phyloP scores from a whole-genome alignment of 345 rosid genomes.

The Noccaea bulbosa region DNA sequence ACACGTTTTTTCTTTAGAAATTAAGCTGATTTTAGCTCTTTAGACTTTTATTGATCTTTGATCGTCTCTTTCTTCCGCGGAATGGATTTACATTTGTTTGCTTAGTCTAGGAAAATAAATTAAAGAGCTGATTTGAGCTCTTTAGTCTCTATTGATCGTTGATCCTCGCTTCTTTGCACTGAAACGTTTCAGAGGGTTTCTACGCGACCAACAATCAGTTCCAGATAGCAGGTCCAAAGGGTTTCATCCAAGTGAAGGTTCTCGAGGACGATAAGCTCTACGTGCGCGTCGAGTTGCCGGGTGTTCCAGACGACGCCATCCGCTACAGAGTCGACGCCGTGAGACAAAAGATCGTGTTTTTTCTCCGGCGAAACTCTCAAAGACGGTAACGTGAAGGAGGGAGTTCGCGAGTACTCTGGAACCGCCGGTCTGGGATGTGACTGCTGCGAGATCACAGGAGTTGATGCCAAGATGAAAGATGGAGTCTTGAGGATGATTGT shows the following conservation, averaged over 20 bases:
- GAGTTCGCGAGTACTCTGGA: conserved; percentile 26
- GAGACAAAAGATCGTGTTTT: conserved; percentile 29
- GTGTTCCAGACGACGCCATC: conserved; percentile 25
- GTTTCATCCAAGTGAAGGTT: conserved; percentile 16
- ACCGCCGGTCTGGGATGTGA: conserved; percentile 32
- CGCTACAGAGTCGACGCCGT: conserved; percentile 27
- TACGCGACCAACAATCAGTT: conserved; percentile 40
- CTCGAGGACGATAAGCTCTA: conserved; percentile 14
- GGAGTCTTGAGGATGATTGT: conserved; percentile 37
- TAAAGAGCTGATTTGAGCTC: too few relatives aligned
- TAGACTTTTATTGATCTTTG: too few relatives aligned
- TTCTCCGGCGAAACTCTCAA: conserved; percentile 20
- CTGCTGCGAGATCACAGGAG: conserved; percentile 42
- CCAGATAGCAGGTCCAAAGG: conserved; percentile 23
- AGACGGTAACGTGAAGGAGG: neutral
- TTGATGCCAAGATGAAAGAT: conserved; percentile 26
- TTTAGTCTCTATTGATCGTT: too few relatives aligned
- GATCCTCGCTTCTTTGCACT: too few relatives aligned
- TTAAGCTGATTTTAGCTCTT: too few relatives aligned
- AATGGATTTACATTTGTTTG: too few relatives aligned
- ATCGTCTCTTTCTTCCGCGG: too few relatives aligned
- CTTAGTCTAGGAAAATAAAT: too few relatives aligned
- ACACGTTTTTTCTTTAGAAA: too few relatives aligned
- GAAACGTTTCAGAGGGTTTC: conserved; percentile 4
- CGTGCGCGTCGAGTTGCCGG: conserved; percentile 38